Evolutionary conservation across 352 stramenopile genomes (phyloP).

Genomic region (Pythium dissotocum): DNA sequence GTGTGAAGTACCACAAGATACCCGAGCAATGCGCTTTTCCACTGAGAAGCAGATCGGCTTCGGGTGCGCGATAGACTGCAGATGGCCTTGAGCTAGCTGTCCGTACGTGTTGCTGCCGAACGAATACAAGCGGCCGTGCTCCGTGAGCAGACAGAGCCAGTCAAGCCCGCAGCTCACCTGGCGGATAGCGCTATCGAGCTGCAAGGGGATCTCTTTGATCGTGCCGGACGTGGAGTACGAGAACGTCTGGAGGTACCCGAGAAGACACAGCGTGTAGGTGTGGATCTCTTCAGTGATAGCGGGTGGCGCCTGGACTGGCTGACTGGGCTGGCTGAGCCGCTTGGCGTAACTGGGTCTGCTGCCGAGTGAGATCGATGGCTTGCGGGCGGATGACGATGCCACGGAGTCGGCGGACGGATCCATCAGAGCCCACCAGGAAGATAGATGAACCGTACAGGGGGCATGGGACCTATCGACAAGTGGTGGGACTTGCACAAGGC

Average conservation of each 20-base stretch:
- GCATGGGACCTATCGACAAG: background rate
- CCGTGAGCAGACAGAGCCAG: constrained; percentile 54
- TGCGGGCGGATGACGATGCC: background rate
- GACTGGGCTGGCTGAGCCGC: background rate
- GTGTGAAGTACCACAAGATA: constrained; percentile 57
- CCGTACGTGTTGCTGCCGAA: constrained; percentile 61
- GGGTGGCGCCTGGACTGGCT: background rate
- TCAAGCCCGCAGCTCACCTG: constrained; percentile 49
- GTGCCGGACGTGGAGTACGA: background rate
- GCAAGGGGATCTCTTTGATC: constrained; percentile 43
- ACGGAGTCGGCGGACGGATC: background rate
- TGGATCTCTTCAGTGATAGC: constrained; percentile 18
- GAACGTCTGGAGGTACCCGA: constrained; percentile 44
- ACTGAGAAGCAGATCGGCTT: constrained; percentile 36
- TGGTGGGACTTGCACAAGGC: too few relatives aligned
- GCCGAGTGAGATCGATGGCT: background rate
- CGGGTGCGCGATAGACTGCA: constrained; percentile 21
- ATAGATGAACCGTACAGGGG: background rate
- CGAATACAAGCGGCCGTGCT: constrained; percentile 47
- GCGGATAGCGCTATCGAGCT: constrained; percentile 45
- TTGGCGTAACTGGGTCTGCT: background rate
- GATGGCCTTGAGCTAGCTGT: constrained; percentile 57
- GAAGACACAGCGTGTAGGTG: constrained; percentile 55
- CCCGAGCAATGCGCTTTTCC: constrained; percentile 35
- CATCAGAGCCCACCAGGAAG: background rate